Conservation (phyloP, 371 early-diverging fungal genomes). For the Sporodiniella umbellata region DNA sequence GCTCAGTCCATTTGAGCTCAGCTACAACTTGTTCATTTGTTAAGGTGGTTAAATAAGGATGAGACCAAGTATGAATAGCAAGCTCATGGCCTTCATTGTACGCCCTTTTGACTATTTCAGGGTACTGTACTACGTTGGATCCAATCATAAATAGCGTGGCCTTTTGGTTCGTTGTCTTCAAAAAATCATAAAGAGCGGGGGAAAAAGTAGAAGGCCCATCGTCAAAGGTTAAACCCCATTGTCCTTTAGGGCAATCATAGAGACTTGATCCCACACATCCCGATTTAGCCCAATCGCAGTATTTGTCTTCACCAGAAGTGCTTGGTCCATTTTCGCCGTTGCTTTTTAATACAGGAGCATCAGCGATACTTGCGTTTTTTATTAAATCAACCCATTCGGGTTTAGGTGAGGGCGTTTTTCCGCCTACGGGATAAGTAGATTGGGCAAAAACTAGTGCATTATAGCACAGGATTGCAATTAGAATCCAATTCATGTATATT, state of each 20-base stretch:
- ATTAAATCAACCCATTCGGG: slow-evolving; percentile 49
- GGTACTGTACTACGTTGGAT: slow-evolving; percentile 46
- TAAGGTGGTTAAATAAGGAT: slow-evolving; percentile 56
- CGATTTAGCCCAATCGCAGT: slow-evolving; percentile 58
- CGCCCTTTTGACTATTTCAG: slow-evolving; percentile 36
- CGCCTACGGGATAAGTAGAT: slow-evolving; percentile 25
- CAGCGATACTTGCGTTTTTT: slow-evolving; percentile 29
- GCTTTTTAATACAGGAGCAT: slow-evolving; percentile 37
- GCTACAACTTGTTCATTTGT: slow-evolving; percentile 61
- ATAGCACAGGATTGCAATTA: no score
- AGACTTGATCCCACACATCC: slow-evolving; percentile 49
- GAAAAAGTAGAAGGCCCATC: slow-evolving; percentile 40
- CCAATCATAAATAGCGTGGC: slow-evolving; percentile 60
- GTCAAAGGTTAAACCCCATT: slow-evolving; percentile 50
- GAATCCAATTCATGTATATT: no score
- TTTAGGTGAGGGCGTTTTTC: slow-evolving; percentile 38
- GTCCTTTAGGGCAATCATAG: slow-evolving; percentile 47
- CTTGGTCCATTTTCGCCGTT: slow-evolving; percentile 18
- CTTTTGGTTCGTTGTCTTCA: slow-evolving; percentile 30
- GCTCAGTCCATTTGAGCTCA: slow-evolving; percentile 62
- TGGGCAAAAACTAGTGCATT: no score
- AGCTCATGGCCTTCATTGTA: slow-evolving; percentile 47
- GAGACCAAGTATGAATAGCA: slow-evolving; percentile 60
- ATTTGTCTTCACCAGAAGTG: slow-evolving; percentile 27
- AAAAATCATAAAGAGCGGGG: slow-evolving; percentile 36